Conservation (phyloP, 179 eudicot species). For the Sideroxylon spinosum region DNA sequence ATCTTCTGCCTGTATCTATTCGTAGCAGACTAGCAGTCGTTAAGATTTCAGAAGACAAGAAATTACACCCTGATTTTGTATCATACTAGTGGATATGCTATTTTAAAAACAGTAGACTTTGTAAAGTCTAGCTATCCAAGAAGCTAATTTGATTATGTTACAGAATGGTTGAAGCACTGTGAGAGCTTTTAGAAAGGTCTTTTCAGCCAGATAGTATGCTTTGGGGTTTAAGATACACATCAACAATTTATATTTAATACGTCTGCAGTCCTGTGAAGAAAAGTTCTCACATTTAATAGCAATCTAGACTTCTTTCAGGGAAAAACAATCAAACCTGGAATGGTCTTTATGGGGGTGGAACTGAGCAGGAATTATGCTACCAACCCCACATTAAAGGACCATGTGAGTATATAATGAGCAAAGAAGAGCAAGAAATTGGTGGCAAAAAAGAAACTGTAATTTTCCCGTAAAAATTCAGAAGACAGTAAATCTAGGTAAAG, state of each 20-base stretch:
- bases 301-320: not conserved
- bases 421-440: not conserved
- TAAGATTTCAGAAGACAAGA: not conserved
- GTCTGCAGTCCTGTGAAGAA: not conserved
- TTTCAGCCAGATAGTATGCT: not conserved
- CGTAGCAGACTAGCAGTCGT: too few species aligned
- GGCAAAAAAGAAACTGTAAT: not conserved
- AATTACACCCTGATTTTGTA: not conserved
- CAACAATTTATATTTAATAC: not conserved
- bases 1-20: too few species aligned
- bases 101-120: not conserved
- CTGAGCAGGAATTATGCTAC: conserved; percentile 6
- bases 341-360: conserved; percentile 13
- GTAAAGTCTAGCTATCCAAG: not conserved
- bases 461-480: not conserved
- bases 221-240: not conserved
- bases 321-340: not conserved
- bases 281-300: conserved; percentile 3
- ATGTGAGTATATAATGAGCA: not conserved
- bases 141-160: too few species aligned
- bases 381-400: not conserved
- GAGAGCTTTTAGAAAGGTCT: not conserved
- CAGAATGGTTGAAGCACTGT: not conserved
- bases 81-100: not conserved
- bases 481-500: not conserved